Evolutionary conservation across 495 filamentous ascomycete genomes (phyloP).

Genomic region (Penicillium crystallinum): DNA sequence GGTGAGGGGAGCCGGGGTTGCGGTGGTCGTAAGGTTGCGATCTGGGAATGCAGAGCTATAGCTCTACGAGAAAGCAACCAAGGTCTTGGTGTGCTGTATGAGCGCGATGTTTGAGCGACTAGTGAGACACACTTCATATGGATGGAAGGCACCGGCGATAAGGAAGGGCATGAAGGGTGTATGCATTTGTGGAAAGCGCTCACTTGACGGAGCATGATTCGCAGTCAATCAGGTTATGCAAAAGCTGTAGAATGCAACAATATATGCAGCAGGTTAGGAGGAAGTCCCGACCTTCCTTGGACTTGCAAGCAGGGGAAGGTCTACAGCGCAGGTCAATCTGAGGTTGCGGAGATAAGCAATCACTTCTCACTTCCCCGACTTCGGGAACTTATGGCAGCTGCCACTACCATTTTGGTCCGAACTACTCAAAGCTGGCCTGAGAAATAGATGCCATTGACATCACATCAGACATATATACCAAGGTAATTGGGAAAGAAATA

Average conservation of each 20-base stretch:
- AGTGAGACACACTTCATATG: background rate
- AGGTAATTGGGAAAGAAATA: too few species aligned
- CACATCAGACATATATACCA: too few species aligned
- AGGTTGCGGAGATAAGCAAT: slow-evolving; percentile 13
- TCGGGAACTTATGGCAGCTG: background rate
- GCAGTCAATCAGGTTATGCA: background rate
- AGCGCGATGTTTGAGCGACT: background rate
- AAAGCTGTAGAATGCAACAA: background rate
- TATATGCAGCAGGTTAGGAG: background rate
- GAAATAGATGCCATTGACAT: too few species aligned
- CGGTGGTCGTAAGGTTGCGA: background rate
- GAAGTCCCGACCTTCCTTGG: background rate
- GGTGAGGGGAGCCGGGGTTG: background rate
- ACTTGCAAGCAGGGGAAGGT: background rate
- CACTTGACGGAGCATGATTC: slow-evolving; percentile 3
- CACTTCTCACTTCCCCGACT: slow-evolving; percentile 6
- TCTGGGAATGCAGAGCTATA: background rate
- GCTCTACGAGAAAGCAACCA: background rate
- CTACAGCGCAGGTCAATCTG: background rate
- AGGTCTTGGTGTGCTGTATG: background rate
- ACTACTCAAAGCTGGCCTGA: too few species aligned
- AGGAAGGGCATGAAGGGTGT: background rate
- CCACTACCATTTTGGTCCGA: too few species aligned
- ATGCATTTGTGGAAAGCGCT: slow-evolving; percentile 4
- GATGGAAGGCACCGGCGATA: background rate